phyloP scores from a whole-genome alignment of 176 grass and related monocot genomes.

The Canna indica region DNA sequence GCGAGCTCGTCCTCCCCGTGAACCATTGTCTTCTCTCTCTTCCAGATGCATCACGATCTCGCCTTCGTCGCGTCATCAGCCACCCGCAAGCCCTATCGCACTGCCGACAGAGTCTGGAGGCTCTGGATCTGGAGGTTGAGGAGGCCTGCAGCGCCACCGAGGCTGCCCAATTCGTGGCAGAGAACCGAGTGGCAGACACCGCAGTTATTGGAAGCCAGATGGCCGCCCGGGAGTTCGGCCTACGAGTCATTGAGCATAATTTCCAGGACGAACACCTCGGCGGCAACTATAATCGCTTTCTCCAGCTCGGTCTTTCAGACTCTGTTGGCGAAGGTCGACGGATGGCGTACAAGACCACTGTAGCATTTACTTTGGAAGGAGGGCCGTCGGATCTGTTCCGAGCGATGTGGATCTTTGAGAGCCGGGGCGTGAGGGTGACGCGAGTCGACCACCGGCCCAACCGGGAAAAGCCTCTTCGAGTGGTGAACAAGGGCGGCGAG shows the following conservation, averaged over 20 bases:
- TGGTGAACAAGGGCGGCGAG: neutral
- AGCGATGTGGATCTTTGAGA: conserved; percentile 21
- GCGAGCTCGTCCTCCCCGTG: conserved; percentile 19
- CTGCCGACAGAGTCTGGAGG: conserved; percentile 10
- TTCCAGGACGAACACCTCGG: conserved; percentile 18
- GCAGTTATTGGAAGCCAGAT: conserved; percentile 28
- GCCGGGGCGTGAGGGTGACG: conserved; percentile 3
- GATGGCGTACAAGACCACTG: conserved; percentile 14
- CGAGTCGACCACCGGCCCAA: conserved; percentile 22
- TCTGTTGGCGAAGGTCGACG: no score
- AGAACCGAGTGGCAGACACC: conserved; percentile 19
- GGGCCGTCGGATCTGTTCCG: conserved; percentile 17
- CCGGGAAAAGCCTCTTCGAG: conserved; percentile 1
- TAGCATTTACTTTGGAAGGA: conserved; percentile 10
- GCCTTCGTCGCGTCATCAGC: conserved; percentile 30
- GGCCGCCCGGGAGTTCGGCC: conserved; percentile 27
- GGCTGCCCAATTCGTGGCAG: conserved; percentile 19
- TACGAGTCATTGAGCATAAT: conserved; percentile 18
- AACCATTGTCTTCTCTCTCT: conserved; percentile 29
- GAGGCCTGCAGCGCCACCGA: conserved; percentile 28
- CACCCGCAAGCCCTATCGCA: conserved; percentile 33
- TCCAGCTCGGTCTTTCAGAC: conserved; percentile 16
- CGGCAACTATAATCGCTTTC: conserved; percentile 27
- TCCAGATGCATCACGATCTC: conserved; percentile 2
- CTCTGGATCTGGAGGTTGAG: conserved; percentile 12